Evolutionary conservation across 2,329 filamentous ascomycete genomes (phyloP), one percentile per base, ranked within the genome.

Genomic region (Ceratocystis lukuohia): DNA sequence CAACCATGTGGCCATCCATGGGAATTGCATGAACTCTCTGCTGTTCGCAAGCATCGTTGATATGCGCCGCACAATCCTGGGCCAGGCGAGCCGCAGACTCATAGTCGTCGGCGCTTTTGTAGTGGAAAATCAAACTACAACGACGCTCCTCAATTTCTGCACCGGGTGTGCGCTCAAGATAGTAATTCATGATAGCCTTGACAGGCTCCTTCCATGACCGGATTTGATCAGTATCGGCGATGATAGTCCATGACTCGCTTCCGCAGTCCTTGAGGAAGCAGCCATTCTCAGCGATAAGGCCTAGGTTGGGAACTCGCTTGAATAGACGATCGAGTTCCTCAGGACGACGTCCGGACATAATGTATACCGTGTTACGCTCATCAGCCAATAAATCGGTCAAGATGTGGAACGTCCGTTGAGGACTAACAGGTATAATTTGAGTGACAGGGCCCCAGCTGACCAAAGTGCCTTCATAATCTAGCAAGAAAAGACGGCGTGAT

Each of bases 381-480:
- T 96, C 91, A 8, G 87, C 80, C 8, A 94, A 80, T 15, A 97
- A 77, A 67, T 96, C 91, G 68, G 88, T 91, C 15, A 97, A 76
- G 0, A 91, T 85, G 68, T 92, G 88, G 61, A 96, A 82, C 0
- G 92, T 91, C 33, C 91, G 87, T 77, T 83, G 88, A 2, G 91
- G 91, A 70, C 89, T 95, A 63, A 90, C 88, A 20, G 94, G 81
- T 62, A 96, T 90, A 69, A 94, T 93, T 72, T 89, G 88, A 68
- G 85, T 88, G 66, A 91, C 87, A 0, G 89, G 88, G 3, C 91
- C 91, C 83, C 91, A 94, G 65, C 88, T 90, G 56, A 94, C 89
- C 6, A 97, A 79, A 0, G 93, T 97, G 57, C 91, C 93, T 75
- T 97, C 93, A 72, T 96, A 96, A 73, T 97, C 93, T 57, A 97